Evolutionary conservation across 2,329 filamentous ascomycete species (phyloP).

Genomic region (Cladophialophora exuberans): DNA sequence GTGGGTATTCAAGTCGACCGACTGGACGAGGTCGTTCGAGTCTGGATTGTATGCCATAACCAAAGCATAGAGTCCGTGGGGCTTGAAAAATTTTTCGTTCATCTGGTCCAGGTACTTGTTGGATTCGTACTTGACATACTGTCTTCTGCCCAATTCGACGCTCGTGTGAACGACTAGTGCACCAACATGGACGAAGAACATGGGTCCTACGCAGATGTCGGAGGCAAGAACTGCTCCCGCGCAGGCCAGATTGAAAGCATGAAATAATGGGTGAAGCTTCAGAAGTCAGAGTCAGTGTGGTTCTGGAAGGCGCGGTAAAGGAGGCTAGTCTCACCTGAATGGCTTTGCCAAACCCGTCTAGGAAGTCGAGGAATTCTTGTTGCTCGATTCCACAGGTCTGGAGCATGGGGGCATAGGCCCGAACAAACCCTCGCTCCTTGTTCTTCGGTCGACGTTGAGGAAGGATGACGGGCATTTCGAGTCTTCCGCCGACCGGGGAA

Average conservation of each 20-base stretch:
- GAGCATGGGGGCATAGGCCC: slow-evolving; percentile 56
- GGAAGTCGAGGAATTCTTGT: slow-evolving; percentile 50
- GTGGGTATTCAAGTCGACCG: slow-evolving; percentile 40
- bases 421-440: slow-evolving; percentile 54
- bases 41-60: slow-evolving; percentile 58
- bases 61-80: slow-evolving; percentile 57
- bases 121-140: slow-evolving; percentile 38
- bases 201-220: slow-evolving; percentile 5
- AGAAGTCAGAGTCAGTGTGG: not conserved
- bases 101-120: slow-evolving; percentile 60
- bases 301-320: not conserved
- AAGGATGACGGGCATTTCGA: slow-evolving; percentile 49
- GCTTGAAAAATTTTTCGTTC: slow-evolving; percentile 61
- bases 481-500: slow-evolving; percentile 27
- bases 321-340: slow-evolving; percentile 5
- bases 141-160: not conserved
- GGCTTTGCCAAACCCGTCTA: slow-evolving; percentile 48
- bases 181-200: slow-evolving; percentile 7
- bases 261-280: slow-evolving; percentile 12
- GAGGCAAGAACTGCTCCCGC: slow-evolving; percentile 2
- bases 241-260: slow-evolving; percentile 22
- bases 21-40: slow-evolving; percentile 26
- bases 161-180: slow-evolving; percentile 4
- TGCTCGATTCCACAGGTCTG: slow-evolving; percentile 9
- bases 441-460: slow-evolving; percentile 56